These are phyloP conservation scores for Medicago lupulina DNA, from an alignment of 306 rosid genomes.

Conservation along the genomic window DNA sequence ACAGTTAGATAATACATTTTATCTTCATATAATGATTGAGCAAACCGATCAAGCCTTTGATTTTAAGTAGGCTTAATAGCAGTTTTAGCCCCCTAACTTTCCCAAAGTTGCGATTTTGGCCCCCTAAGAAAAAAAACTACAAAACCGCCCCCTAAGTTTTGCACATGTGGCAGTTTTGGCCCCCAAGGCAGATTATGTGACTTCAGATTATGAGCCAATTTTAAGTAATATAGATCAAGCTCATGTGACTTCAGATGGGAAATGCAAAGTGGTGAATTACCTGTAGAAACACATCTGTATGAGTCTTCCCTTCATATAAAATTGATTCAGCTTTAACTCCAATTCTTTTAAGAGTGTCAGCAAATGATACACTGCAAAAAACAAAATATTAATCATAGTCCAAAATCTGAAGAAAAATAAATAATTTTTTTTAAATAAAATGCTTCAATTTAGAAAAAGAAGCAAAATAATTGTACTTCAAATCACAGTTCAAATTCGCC, in stretches of 20 bases:
- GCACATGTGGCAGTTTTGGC: too few relatives aligned
- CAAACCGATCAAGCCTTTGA: neutral
- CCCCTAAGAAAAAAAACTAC: too few relatives aligned
- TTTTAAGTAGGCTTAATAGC: too few relatives aligned
- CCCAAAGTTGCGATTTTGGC: too few relatives aligned
- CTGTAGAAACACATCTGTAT: constrained; percentile 96
- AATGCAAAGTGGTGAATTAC: constrained; percentile 46
- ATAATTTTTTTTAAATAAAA: neutral
- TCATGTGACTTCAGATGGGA: neutral
- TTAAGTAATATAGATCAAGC: neutral
- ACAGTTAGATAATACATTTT: too few relatives aligned
- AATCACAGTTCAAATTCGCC: neutral
- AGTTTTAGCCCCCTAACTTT: too few relatives aligned
- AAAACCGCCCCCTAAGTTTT: too few relatives aligned
- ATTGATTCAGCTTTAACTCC: constrained; percentile 78
- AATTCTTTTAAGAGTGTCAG: constrained; percentile 72
- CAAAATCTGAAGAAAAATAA: neutral
- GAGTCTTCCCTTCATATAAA: constrained; percentile 85
- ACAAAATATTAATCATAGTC: constrained; percentile 32
- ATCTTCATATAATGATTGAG: neutral
- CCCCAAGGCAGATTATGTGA: too few relatives aligned
- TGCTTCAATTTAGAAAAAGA: constrained; percentile 24
- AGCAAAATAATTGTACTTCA: neutral
- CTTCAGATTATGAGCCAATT: too few relatives aligned
- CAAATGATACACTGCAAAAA: constrained; percentile 68